phyloP scores from a whole-genome alignment of 139 green algal species.

The Chlorella sp. region DNA sequence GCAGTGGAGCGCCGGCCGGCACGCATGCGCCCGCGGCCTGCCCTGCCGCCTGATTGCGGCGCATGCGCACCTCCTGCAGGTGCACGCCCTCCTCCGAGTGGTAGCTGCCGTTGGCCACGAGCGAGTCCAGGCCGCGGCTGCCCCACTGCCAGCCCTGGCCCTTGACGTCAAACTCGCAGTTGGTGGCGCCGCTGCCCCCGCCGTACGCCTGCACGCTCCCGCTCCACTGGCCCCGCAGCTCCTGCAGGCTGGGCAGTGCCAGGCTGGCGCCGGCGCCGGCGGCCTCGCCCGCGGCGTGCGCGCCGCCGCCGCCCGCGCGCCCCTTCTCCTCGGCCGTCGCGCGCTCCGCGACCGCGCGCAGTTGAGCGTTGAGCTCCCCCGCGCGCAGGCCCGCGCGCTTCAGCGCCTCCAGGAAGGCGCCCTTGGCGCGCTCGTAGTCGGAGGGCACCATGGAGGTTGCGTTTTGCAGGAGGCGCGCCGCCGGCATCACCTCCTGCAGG shows the following conservation, averaged over 20 bases:
- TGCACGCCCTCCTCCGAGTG: slow-evolving; percentile 81
- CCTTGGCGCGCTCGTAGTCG: slow-evolving; percentile 80
- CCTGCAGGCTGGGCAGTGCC: slow-evolving; percentile 68
- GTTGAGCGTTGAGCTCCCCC: slow-evolving; percentile 27
- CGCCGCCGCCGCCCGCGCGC: background rate
- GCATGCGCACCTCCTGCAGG: slow-evolving; percentile 72
- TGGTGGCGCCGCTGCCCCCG: slow-evolving; percentile 55
- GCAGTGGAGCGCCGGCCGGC: too few species aligned
- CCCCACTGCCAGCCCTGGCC: slow-evolving; percentile 81
- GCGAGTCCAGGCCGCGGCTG: slow-evolving; percentile 48
- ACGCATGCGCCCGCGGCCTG: too few species aligned
- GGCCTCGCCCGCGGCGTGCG: background rate
- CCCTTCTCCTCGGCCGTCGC: background rate
- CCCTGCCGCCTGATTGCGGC: too few species aligned
- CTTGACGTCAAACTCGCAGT: slow-evolving; percentile 73
- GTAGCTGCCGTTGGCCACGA: slow-evolving; percentile 62
- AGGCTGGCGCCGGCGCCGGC: background rate
- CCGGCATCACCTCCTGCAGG: slow-evolving; percentile 89
- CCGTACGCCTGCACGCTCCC: slow-evolving; percentile 78
- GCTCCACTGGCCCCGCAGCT: slow-evolving; percentile 73
- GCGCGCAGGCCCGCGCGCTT: slow-evolving; percentile 17
- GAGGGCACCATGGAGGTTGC: slow-evolving; percentile 35
- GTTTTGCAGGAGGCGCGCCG: slow-evolving; percentile 71
- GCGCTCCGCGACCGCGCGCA: slow-evolving; percentile 26
- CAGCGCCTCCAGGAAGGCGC: slow-evolving; percentile 68